These are phyloP conservation scores for Fallopia convolvulus DNA, from an alignment of 148 eudicot species.

Conservation along the genomic window DNA sequence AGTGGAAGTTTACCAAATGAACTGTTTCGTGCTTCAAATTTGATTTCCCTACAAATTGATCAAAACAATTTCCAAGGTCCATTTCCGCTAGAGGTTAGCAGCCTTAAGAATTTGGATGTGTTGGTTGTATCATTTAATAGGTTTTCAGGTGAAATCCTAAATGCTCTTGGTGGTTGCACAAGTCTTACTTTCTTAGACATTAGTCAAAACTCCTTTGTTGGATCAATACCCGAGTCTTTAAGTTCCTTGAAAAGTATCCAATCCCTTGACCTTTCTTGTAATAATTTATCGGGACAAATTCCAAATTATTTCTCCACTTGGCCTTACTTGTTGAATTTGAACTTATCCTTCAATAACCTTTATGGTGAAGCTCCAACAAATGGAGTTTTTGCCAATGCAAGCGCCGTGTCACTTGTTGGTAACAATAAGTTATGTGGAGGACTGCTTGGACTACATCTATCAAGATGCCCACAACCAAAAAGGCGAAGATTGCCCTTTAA, in stretches of 20 bases:
- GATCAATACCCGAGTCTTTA: constrained; percentile 23
- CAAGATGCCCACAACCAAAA: constrained; percentile 15
- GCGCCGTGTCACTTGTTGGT: constrained; percentile 21
- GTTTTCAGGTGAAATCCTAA: background rate
- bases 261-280: constrained; percentile 31
- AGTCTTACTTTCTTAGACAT: constrained; percentile 16
- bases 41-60: background rate
- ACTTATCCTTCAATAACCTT: constrained; percentile 20
- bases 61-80: background rate
- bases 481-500: background rate
- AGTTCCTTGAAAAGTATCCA: constrained; percentile 16
- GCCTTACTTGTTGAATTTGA: too few relatives aligned
- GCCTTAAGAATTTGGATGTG: constrained; percentile 16
- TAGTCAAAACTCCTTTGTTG: constrained; percentile 24
- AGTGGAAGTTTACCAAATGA: too few relatives aligned
- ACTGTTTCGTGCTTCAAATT: constrained; percentile 8
- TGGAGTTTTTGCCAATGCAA: constrained; percentile 24
- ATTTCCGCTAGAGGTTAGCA: constrained; percentile 24
- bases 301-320: background rate
- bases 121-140: constrained; percentile 19
- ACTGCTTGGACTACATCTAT: constrained; percentile 17
- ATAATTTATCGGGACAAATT: constrained; percentile 30
- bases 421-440: constrained; percentile 43
- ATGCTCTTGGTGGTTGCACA: background rate
- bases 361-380: constrained; percentile 31